Base-by-base conservation (phyloP, 257 asterid genomes). In the Henckelia pumila region DNA sequence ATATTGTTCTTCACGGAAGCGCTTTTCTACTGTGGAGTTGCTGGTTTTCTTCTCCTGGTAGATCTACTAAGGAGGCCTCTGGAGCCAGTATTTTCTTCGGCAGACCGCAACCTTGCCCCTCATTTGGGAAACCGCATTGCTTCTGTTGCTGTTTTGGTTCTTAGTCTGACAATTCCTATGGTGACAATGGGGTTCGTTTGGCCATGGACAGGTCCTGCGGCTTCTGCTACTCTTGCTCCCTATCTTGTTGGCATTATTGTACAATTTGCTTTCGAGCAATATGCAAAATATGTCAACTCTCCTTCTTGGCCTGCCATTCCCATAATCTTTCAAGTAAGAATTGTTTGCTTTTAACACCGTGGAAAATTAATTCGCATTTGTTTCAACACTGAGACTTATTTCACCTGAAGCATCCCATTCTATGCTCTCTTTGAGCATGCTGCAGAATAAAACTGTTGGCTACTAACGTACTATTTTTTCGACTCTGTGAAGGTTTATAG, bases 121-220 rank as follows among this genome's bases (percentile, higher is more conserved):
- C 85, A 70, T 69, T 61, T 79, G 67, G 95, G 91, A 52, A 77
- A 88, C 63, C 79, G 89, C 55, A 75, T 93, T 65, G 87, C 96
- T 64, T 86, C 94, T 24, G 96, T 87, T 73, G 83, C 91, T 55
- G 84, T 90, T 58, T 80, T 90, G 85, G 95, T 82, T 67, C 92
- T 85, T 37, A 90, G 95, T 73, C 85, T 93, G 56, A 66, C 80
- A 56, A 87, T 93, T 72, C 99, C 99, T 13, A 88, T 83, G 79
- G 95, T 86, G 67, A 90, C 99, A 5, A 90, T 90, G 96, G 99
- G 97, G 32, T 84, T 85, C 11, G 97, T 93, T 66, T 93, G 99
- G 99, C 97, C 99, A 40, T 93, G 97, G 99, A 93, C 99, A 3
- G 99, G 99, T 70, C 99, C 97, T 10, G 99, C 99, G 47, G 99